Evolutionary conservation across 768 basidiomycete species (phyloP), one percentile per base, ranked within the genome.

Genomic region (Leccinum longicurvipes): DNA sequence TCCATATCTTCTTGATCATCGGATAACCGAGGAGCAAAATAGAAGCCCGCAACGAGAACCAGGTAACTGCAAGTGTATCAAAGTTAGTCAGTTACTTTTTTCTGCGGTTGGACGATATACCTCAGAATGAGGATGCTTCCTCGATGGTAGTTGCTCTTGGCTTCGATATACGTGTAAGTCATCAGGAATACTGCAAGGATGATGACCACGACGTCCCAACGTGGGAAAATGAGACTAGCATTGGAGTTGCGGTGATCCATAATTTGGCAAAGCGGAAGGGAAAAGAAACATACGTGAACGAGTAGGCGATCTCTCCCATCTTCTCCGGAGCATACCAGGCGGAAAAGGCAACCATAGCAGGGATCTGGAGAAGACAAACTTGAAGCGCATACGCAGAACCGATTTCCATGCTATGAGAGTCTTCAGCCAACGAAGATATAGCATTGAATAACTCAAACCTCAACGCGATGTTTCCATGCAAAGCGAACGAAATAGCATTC

Each of bases 81-180:
- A 29, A n/a, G 21, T 56, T 41, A 57, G 54, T 15, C 29, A 15
- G 23, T 27, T 29, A 54, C 6, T 28, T 23, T 10, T 47, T 31
- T 47, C 8, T 12, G 25, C 14, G 12, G n/a, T 19, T 6, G 19
- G 21, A 25, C 3, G 5, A 57, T 70, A 47, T 62, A 95, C 92
- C 94, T 94, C 49, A 98, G 77, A 53, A 98, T 88, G 46, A 99
- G 84, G 56, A 97, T 97, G 63, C 91, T 93, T 47, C 97, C 97
- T 62, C 97, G 85, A 69, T 98, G 93, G 70, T 99, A 99, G 73
- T 98, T 98, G 63, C 90, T 91, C 77, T 89, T 93, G n/a, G 94
- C 94, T 74, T 99, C 97, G 64, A 98, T 97, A 70, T 97, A 98
- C 4, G 94, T 96, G 72, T 99, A 99, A 0, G 97, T 98, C 80